Base-by-base conservation (phyloP, 192 early-diverging fungal species). In the Entrophospora sp. region DNA sequence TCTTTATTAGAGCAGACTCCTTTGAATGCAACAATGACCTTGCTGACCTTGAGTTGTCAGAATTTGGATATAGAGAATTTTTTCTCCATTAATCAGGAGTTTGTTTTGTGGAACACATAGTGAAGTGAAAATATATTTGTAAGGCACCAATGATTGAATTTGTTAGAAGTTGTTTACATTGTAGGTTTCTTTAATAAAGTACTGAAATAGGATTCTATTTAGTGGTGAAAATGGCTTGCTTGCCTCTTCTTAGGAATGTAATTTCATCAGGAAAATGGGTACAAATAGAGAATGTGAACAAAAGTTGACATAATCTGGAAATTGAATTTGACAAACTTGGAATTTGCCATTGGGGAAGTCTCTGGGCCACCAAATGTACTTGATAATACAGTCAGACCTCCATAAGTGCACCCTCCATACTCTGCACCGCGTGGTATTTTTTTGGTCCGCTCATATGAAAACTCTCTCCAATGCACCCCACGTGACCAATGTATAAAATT, bases 321-420 rank as follows among this genome's bases (percentile, higher is more conserved):
- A 30, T 30, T 59, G 25, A 59, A 59, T n/a, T 59, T n/a, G 14
- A 58, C 56, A 58, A 35, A 58, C 22, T 35, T 58, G 20, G 56
- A 58, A 36, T 58, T 58, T 58, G 20, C 12, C 32, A n/a, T 58
- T 36, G 56, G 56, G 35, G 56, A 58, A 58, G 56, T 58, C 18
- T 37, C 34, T 58, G 57, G 37, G 22, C 57, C 57, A 9, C 57
- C 57, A 42, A 59, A 40, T n/a, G n/a, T n/a, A n/a, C n/a, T n/a
- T n/a, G n/a, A n/a, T n/a, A n/a, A n/a, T n/a, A n/a, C n/a, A n/a
- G n/a, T n/a, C n/a, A n/a, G n/a, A n/a, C n/a, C n/a, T n/a, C n/a
- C n/a, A n/a, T n/a, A n/a, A n/a, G n/a, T n/a, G n/a, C n/a, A n/a
- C n/a, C n/a, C n/a, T n/a, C n/a, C n/a, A n/a, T n/a, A n/a, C n/a